A percentile compares a stretch with the other conserved stretches of the same genome.
phyloP scores from a whole-genome alignment of 805 yeast genomes.

The Lipomyces oligophaga region DNA sequence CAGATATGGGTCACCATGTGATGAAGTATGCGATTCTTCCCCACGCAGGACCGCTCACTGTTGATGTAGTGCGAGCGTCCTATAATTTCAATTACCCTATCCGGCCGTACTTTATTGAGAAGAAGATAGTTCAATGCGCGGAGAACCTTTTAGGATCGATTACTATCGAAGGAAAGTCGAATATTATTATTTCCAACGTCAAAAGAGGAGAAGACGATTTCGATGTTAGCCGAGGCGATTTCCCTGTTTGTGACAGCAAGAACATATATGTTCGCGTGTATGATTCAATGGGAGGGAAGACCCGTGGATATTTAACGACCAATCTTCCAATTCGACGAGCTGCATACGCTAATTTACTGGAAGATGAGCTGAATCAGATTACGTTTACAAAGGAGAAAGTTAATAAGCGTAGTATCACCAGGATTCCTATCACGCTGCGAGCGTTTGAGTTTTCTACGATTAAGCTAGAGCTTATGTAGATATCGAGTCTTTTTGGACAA shows the following conservation, averaged over 20 bases:
- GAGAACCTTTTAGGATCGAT: conserved; percentile 37
- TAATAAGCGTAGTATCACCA: conserved; percentile 26
- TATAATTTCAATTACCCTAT: conserved; percentile 70
- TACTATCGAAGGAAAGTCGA: conserved; percentile 47
- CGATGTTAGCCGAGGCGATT: conserved; percentile 38
- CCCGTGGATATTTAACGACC: conserved; percentile 51
- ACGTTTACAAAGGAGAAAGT: conserved; percentile 29
- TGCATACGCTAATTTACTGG: conserved; percentile 44
- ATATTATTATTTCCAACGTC: conserved; percentile 66
- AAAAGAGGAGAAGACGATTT: conserved; percentile 86
- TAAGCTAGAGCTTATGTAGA: conserved; percentile 41
- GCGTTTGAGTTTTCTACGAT: conserved; percentile 77
- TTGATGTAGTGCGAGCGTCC: conserved; percentile 66
- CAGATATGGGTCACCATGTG: conserved; percentile 86
- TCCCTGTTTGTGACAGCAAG: conserved; percentile 44
- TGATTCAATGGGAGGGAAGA: conserved; percentile 82
- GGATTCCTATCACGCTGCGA: conserved; percentile 48
- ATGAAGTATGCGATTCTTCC: conserved; percentile 84
- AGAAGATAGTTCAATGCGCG: conserved; percentile 21
- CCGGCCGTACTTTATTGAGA: conserved; percentile 27
- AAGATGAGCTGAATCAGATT: conserved; percentile 40
- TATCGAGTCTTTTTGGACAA: neutral
- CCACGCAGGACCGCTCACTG: conserved; percentile 61
- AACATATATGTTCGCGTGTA: conserved; percentile 70
- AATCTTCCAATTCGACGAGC: conserved; percentile 52